Percentiles rank a stretch among this genome's conserved stretches.
phyloP scores from a whole-genome alignment of 2,329 filamentous ascomycete species.

The Ophiocordyceps polyrhachis-furcata region DNA sequence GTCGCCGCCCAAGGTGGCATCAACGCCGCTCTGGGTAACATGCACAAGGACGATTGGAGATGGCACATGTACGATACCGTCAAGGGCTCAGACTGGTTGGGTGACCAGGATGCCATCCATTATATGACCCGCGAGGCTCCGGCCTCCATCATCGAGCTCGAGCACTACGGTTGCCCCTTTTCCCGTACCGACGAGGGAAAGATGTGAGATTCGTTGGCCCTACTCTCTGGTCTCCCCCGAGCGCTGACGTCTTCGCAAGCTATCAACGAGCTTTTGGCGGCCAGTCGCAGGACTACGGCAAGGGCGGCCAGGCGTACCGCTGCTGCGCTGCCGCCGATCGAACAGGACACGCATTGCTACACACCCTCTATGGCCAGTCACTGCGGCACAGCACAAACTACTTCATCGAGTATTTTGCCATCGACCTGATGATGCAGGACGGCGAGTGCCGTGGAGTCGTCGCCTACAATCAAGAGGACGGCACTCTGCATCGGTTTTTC shows the following conservation, averaged over 20 bases:
- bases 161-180: conserved; percentile 96
- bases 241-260: conserved; percentile 25
- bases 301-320: conserved; percentile 95
- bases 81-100: conserved; percentile 94
- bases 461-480: conserved; percentile 97
- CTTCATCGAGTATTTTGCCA: conserved; percentile 98
- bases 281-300: conserved; percentile 85
- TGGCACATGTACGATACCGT: conserved; percentile 99
- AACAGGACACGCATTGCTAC: conserved; percentile 91
- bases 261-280: conserved; percentile 98
- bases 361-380: conserved; percentile 96
- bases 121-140: conserved; percentile 97
- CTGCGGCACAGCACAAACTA: conserved; percentile 97
- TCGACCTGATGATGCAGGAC: conserved; percentile 94
- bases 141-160: conserved; percentile 78
- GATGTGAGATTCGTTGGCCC: conserved; percentile 41
- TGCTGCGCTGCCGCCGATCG: conserved; percentile 91
- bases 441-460: conserved; percentile 92
- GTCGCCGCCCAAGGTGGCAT: conserved; percentile 71
- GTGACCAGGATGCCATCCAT: conserved; percentile 93
- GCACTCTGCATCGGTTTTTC: conserved; percentile 90
- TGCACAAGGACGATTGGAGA: conserved; percentile 97
- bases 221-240: too few species aligned
- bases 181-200: conserved; percentile 89
- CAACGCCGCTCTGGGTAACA: conserved; percentile 80